A percentile compares a stretch with the other conserved stretches of the same genome.
phyloP scores from a whole-genome alignment of 1,139 yeast species.

The Zygotorulaspora mrakii region DNA sequence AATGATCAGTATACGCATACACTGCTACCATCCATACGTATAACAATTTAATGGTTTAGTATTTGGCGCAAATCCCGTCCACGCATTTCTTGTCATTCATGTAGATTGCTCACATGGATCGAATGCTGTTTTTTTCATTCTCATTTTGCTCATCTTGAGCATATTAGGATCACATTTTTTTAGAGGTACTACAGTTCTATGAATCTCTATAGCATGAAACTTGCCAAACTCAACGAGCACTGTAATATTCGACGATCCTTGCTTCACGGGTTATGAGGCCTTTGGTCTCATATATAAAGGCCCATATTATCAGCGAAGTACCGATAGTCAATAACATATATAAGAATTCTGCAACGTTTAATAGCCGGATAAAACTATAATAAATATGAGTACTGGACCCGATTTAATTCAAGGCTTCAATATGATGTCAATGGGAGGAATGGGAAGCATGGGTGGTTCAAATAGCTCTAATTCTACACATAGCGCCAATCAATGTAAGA shows the following conservation, averaged over 20 bases:
- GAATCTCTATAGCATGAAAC: too few species aligned
- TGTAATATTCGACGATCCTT: neutral
- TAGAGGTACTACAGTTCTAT: neutral
- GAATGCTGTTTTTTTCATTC: neutral
- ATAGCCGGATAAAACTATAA: neutral
- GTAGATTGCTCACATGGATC: too few species aligned
- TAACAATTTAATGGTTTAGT: too few species aligned
- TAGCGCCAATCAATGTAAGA: conserved; percentile 24
- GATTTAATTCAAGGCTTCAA: conserved; percentile 3
- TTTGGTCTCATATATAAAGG: too few species aligned
- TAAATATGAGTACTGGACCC: conserved; percentile 3
- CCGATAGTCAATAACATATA: conserved; percentile 1
- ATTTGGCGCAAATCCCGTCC: too few species aligned
- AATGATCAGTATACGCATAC: too few species aligned
- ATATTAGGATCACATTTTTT: neutral
- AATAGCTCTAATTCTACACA: conserved; percentile 10
- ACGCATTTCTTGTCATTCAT: too few species aligned
- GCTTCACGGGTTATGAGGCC: too few species aligned
- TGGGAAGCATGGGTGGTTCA: too few species aligned
- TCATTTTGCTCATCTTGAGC: conserved; percentile 12
- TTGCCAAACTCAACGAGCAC: neutral
- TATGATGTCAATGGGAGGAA: conserved; percentile 32
- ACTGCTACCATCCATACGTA: too few species aligned
- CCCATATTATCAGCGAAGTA: too few species aligned
- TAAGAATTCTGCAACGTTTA: neutral